Base-by-base conservation (phyloP, 2,329 filamentous ascomycete species). In the Fusarium incarnatum region DNA sequence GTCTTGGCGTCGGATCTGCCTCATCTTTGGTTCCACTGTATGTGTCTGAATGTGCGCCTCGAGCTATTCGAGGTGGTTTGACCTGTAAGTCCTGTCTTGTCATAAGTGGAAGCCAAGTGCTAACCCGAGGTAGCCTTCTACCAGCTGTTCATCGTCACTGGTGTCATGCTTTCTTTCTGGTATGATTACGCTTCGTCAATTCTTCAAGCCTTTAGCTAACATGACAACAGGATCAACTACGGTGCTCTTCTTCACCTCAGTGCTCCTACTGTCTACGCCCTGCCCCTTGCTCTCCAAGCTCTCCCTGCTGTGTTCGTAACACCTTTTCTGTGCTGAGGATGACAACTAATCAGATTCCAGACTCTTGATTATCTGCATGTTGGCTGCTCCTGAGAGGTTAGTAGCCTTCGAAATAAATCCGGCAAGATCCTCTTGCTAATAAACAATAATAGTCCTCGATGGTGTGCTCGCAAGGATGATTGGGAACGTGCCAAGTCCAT, bases 381-480 rank as follows among this genome's bases (percentile, higher is more conserved):
- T 87, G 3, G 77, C 90, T 53, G 90, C 89, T 74, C 83, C 83
- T 13, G 85, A 86, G 68, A 82, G 79, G 80, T 79, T 69, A 10
- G 25, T n/a, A 15, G 8, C 12, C 6, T 3, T 40, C 9, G 40
- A 15, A 15, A 2, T 2, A 9, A 27, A 27, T 8, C 9, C 13
- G 16, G 4, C 7, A 8, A 27, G 4, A 20, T 23, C 16, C 9
- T 7, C 40, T 41, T 41, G 23, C 67, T 75, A 45, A 75, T 34
- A 13, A 20, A 15, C 7, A 83, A 15, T 4, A 83, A 85, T 64
- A 91, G 88, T 9, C 90, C 90, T 16, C 85, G 91, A 70, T 92
- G 88, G 86, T 85, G 91, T 25, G 91, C 90, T 25, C 87, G 88
- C 70, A 84, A 88, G 72, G 89, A 92, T 72, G 85, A 89, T 68